Base-by-base conservation (phyloP, 192 early-diverging fungal species). In the Linnemannia schmuckeri region DNA sequence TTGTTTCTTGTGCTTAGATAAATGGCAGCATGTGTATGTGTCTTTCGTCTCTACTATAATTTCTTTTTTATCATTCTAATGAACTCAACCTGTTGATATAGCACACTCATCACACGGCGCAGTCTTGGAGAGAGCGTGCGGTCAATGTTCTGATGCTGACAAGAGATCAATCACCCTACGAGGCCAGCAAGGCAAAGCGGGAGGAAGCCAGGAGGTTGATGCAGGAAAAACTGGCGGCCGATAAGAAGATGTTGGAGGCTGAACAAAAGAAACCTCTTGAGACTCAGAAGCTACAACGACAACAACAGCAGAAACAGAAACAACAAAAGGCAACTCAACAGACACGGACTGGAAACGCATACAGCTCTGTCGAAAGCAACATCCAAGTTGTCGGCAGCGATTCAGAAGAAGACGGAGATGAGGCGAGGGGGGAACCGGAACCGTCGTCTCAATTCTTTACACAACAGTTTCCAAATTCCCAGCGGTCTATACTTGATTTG, bases 81-180 rank as follows among this genome's bases (percentile, higher is more conserved):
- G 18, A 52, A 20, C 3, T 5, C 20, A 20, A 2, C 20, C 49
- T 33, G 27, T n/a, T 52, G 8, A 61, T 79, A 52, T 83, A 77
- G 76, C n/a, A 83, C 35, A 33, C 47, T 6, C 42, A 74, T 20
- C 76, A 83, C 37, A 35, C 76, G 12, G 63, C 57, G 20, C 82
- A 84, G 15, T 84, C 82, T 18, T 84, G 82, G 77, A 57, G 73
- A 76, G 63, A 84, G 9, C 70, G 82, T 1, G 82, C 82, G 20
- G 44, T 74, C 22, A 77, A 47, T 24, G 63, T 30, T 22, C 47
- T 83, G 52, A 78, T 49, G 9, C 38, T 84, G n/a, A 79, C 82
- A 44, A 47, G 20, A 4, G 27, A n/a, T 6, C 72, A 13, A 27
- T 75, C 82, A 3, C 37, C 70, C 10, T 75, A 75, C 18, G 82